phyloP scores from a whole-genome alignment of 192 early-diverging fungal species.

The Linnemannia elongata region DNA sequence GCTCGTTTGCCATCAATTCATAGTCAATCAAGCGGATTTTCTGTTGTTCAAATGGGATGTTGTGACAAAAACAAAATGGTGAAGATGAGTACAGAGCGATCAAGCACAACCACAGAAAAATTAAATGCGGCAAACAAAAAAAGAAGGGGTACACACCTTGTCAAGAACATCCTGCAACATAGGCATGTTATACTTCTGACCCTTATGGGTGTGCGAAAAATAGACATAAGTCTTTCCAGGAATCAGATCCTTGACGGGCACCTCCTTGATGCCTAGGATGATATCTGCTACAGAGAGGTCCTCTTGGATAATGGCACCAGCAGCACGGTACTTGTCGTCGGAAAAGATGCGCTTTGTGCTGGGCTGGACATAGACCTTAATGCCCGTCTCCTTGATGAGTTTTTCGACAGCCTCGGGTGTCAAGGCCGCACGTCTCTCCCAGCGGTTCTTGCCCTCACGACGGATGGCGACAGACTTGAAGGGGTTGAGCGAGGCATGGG shows the following conservation, averaged over 20 bases:
- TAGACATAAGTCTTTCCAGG: conserved; percentile 92
- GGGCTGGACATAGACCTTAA: conserved; percentile 91
- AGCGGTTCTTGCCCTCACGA: conserved; percentile 96
- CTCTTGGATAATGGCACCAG: conserved; percentile 87
- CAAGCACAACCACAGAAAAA: neutral
- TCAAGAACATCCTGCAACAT: conserved; percentile 90
- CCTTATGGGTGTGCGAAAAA: conserved; percentile 99
- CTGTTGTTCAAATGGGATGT: conserved; percentile 41
- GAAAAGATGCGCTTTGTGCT: conserved; percentile 92
- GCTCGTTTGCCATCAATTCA: conserved; percentile 89
- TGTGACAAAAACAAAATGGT: neutral
- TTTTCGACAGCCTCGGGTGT: conserved; percentile 88
- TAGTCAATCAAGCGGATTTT: conserved; percentile 95
- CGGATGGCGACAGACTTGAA: conserved; percentile 82
- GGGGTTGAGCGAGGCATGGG: conserved; percentile 40
- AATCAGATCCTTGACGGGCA: conserved; percentile 85
- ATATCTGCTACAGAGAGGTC: conserved; percentile 91
- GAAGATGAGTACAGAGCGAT: neutral
- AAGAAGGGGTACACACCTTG: conserved; percentile 67
- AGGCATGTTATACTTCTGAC: conserved; percentile 94
- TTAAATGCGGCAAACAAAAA: neutral
- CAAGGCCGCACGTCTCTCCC: conserved; percentile 95
- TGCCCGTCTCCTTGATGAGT: conserved; percentile 88
- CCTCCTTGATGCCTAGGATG: conserved; percentile 97
- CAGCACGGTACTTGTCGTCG: conserved; percentile 87